Evolutionary conservation across 345 rosid species (phyloP).

Genomic region (Theobroma cacao): DNA sequence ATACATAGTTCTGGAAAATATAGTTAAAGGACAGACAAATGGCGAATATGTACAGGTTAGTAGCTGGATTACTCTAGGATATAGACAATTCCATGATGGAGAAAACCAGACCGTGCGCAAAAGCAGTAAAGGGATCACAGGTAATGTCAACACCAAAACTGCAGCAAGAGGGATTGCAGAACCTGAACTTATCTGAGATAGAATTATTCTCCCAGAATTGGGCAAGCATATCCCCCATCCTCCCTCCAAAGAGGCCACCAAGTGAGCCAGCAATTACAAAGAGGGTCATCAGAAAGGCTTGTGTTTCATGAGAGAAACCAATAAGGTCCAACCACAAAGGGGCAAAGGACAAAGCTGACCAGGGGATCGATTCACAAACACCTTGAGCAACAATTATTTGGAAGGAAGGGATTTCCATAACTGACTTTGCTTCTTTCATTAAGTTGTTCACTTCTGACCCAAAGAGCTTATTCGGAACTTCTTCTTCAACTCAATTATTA

Average conservation of each 20-base stretch:
- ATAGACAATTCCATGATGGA: slow-evolving; percentile 49
- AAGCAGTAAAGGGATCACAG: slow-evolving; percentile 50
- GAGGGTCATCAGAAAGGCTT: slow-evolving; percentile 42
- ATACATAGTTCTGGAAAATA: too few species aligned
- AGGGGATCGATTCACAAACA: slow-evolving; percentile 55
- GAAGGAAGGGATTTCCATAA: slow-evolving; percentile 52
- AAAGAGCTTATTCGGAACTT: slow-evolving; percentile 27
- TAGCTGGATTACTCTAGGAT: slow-evolving; percentile 61
- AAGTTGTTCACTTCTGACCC: slow-evolving; percentile 35
- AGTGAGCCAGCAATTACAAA: slow-evolving; percentile 35
- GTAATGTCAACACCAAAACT: slow-evolving; percentile 47
- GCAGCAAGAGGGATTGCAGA: slow-evolving; percentile 59
- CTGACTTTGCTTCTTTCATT: slow-evolving; percentile 43
- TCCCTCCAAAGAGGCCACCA: slow-evolving; percentile 52
- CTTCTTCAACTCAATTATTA: slow-evolving; percentile 10
- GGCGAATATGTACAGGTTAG: slow-evolving; percentile 48
- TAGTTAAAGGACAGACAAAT: not conserved
- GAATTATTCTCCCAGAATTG: slow-evolving; percentile 56
- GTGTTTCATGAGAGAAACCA: slow-evolving; percentile 52
- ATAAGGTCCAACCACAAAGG: slow-evolving; percentile 64
- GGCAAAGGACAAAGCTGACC: slow-evolving; percentile 62
- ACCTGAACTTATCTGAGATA: slow-evolving; percentile 55
- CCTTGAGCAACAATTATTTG: slow-evolving; percentile 66
- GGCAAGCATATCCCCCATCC: slow-evolving; percentile 57
- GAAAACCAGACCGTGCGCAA: slow-evolving; percentile 47